Evolutionary conservation across 345 rosid species (phyloP), one percentile per base, ranked within the genome.

Genomic region (Gossypium herbaceum): DNA sequence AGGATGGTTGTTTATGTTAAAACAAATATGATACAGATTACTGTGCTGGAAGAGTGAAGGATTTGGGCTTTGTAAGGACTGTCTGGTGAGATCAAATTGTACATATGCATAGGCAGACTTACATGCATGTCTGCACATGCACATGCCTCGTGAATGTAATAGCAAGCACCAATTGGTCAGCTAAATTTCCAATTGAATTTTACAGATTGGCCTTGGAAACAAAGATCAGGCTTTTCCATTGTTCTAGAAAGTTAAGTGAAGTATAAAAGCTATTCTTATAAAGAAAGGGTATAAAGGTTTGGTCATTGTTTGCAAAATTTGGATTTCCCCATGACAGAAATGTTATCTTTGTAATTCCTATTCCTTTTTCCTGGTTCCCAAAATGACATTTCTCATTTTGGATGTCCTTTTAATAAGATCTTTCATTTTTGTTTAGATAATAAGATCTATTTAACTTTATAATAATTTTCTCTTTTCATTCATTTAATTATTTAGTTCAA

Each of bases 401-500:
- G 60, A 13, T 63, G 16, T 58, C 10, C 11, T 16, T 54, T 15
- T 52, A 60, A 45, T 29, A 57, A 52, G 29, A 69, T 9, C 17
- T 22, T 19, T 15, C 41, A 34, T 34, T 34, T 34, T 34, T 34
- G 41, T 34, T 34, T 34, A 34, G 41, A 34, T 34, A 34, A 34
- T 5, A 34, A 34, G 41, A 34, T 34, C 41, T 34, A 34, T 71
- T n/a, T 4, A 13, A 58, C 2, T 57, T 17, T 48, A 52, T 15
- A n/a, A 24, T 54, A 58, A 19, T 20, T 56, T 55, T 19, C 39
- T 48, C 3, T 17, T 71, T 75, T 60, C 55, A 55, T 63, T 43
- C 64, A 55, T 70, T 60, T 16, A 63, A 57, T 70, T 17, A 22
- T 20, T 52, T 29, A 11, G 9, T 62, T 75, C 61, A 75, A 51